Evolutionary conservation across 202 grass and related monocot species (phyloP).

Genomic region (Cymbopogon flexuosus): DNA sequence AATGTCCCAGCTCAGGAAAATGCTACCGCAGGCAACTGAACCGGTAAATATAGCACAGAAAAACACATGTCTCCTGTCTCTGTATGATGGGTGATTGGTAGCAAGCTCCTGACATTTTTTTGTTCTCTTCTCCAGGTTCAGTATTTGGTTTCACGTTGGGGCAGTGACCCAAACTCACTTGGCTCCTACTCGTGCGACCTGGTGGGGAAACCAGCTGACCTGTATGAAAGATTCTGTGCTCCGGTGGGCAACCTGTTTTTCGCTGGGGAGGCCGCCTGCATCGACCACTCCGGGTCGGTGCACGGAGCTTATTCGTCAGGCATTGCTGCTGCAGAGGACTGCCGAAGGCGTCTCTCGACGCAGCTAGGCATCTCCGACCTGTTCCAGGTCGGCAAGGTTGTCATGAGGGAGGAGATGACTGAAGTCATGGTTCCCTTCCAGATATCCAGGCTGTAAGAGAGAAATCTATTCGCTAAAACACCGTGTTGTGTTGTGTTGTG

Average conservation of each 20-base stretch:
- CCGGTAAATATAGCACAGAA: conserved; percentile 44
- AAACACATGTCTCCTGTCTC: neutral
- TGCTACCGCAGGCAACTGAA: conserved; percentile 69
- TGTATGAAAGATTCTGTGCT: conserved; percentile 86
- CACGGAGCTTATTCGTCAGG: conserved; percentile 92
- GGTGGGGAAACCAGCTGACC: conserved; percentile 82
- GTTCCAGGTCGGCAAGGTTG: conserved; percentile 55
- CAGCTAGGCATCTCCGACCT: conserved; percentile 66
- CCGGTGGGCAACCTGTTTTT: conserved; percentile 91
- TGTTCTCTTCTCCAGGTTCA: conserved; percentile 53
- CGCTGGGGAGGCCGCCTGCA: conserved; percentile 85
- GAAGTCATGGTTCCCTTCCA: conserved; percentile 85
- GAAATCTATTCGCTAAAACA: neutral
- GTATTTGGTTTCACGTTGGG: conserved; percentile 88
- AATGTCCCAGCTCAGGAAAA: conserved; percentile 77
- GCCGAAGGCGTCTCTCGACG: conserved; percentile 56
- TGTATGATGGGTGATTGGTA: neutral
- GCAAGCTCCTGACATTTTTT: neutral
- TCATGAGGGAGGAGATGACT: conserved; percentile 69
- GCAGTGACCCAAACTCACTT: conserved; percentile 71
- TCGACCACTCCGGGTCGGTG: conserved; percentile 85
- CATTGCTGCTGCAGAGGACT: conserved; percentile 59
- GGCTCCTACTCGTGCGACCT: conserved; percentile 92
- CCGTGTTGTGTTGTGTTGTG: neutral
- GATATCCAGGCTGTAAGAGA: conserved; percentile 79